Conservation (phyloP, 2,329 filamentous ascomycete species). For the Graphilbum ipis-grandicollis region DNA sequence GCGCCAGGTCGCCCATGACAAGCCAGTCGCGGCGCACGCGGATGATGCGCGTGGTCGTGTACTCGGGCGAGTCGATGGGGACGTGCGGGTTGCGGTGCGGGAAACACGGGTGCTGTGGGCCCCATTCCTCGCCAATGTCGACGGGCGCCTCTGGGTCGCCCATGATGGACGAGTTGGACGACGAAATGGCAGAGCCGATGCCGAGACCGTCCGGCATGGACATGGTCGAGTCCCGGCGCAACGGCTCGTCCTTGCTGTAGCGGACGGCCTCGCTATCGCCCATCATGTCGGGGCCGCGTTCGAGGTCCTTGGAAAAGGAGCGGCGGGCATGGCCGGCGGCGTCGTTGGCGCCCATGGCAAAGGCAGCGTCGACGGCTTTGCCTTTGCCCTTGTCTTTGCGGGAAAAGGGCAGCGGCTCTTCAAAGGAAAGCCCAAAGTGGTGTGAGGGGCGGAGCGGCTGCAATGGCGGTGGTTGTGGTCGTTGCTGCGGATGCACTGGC, state of each 20-base stretch:
- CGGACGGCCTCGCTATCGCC: slow-evolving; percentile 8
- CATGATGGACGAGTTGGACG: slow-evolving; percentile 42
- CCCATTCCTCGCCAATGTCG: slow-evolving; percentile 68
- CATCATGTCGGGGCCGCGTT: slow-evolving; percentile 31
- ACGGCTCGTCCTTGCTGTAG: not conserved
- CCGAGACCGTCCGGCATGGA: slow-evolving; percentile 34
- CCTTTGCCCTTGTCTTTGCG: slow-evolving; percentile 30
- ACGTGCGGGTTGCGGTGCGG: slow-evolving; percentile 90
- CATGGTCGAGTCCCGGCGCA: slow-evolving; percentile 24
- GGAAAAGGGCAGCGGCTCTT: slow-evolving; percentile 7
- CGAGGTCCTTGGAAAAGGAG: slow-evolving; percentile 32
- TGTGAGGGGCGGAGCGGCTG: no score
- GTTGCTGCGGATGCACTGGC: not conserved
- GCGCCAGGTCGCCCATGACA: slow-evolving; percentile 71
- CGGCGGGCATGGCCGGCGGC: slow-evolving; percentile 2
- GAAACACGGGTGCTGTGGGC: slow-evolving; percentile 83
- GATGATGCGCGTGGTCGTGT: slow-evolving; percentile 70
- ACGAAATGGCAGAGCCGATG: slow-evolving; percentile 37
- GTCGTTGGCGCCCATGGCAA: slow-evolving; percentile 10
- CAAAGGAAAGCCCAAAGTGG: no score
- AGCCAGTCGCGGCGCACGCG: slow-evolving; percentile 87
- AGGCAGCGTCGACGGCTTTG: slow-evolving; percentile 10
- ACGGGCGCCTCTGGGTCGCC: slow-evolving; percentile 45
- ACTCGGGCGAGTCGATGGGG: slow-evolving; percentile 55
- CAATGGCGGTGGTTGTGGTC: no score